Percentiles rank a stretch among this genome's conserved stretches.
These are phyloP conservation scores for Tricholoma bakamatsutake DNA, from an alignment of 768 basidiomycete genomes.

Conservation along the genomic window DNA sequence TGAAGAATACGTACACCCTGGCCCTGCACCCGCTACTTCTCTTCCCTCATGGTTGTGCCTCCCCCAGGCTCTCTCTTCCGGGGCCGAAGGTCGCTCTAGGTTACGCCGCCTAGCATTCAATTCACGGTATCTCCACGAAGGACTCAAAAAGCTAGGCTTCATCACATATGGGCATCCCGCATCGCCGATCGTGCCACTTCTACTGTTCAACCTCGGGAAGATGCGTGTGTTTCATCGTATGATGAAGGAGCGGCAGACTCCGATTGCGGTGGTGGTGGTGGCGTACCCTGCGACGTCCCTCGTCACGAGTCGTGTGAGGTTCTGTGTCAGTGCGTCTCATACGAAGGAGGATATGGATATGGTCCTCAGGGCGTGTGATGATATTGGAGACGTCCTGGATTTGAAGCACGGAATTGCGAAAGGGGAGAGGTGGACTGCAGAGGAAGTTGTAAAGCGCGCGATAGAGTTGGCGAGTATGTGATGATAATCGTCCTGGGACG, in stretches of 20 bases:
- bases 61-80: slow-evolving; percentile 67
- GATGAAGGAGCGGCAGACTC: slow-evolving; percentile 76
- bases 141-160: slow-evolving; percentile 88
- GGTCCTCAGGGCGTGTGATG: slow-evolving; percentile 82
- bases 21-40: slow-evolving; percentile 57
- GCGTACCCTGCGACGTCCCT: slow-evolving; percentile 89
- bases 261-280: slow-evolving; percentile 86
- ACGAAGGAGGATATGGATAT: slow-evolving; percentile 95
- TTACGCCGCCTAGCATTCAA: slow-evolving; percentile 93
- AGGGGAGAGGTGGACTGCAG: slow-evolving; percentile 69
- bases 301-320: slow-evolving; percentile 82
- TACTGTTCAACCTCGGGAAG: slow-evolving; percentile 91
- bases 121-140: slow-evolving; percentile 83
- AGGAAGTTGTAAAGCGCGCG: slow-evolving; percentile 65
- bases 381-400: slow-evolving; percentile 86
- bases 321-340: slow-evolving; percentile 92
- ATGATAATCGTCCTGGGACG: neutral
- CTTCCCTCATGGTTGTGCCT: slow-evolving; percentile 80
- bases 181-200: slow-evolving; percentile 89
- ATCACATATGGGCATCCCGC: slow-evolving; percentile 91
- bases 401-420: slow-evolving; percentile 66
- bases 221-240: slow-evolving; percentile 87
- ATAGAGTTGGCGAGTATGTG: slow-evolving; percentile 52
- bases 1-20: slow-evolving; percentile 46
- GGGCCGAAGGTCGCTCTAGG: slow-evolving; percentile 76